These are phyloP conservation scores for Fusarium acutatum DNA, from an alignment of 2,329 filamentous ascomycete genomes.

Conservation along the genomic window DNA sequence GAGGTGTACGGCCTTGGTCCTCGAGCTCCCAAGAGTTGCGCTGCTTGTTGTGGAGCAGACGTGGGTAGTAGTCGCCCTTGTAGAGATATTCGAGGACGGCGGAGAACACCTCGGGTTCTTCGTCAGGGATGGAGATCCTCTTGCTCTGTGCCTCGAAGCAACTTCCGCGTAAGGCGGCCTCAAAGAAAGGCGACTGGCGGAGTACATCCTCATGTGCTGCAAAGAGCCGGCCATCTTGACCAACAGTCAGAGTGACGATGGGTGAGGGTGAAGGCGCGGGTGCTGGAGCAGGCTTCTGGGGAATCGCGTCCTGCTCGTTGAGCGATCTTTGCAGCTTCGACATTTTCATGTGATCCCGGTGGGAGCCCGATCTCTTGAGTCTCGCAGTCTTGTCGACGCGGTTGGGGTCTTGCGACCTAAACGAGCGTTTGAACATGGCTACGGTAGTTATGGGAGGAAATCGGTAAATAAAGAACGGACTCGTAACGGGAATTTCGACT, in stretches of 20 bases:
- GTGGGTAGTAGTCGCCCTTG: conserved; percentile 95
- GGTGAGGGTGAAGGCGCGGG: conserved; percentile 61
- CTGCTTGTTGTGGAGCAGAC: conserved; percentile 86
- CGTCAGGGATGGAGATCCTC: conserved; percentile 76
- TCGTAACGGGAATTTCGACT: conserved; percentile 38
- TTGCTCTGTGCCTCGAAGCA: conserved; percentile 80
- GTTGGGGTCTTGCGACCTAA: conserved; percentile 75
- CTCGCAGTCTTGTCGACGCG: conserved; percentile 89
- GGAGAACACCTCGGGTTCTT: conserved; percentile 92
- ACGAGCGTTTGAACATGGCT: conserved; percentile 92
- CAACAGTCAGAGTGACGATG: conserved; percentile 88
- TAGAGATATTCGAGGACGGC: conserved; percentile 96
- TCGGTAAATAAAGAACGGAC: conserved; percentile 39
- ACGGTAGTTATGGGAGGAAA: conserved; percentile 43
- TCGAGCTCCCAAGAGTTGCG: conserved; percentile 91
- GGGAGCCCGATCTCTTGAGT: conserved; percentile 69
- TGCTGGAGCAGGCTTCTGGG: conserved; percentile 29
- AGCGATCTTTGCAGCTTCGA: conserved; percentile 88
- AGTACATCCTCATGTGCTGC: conserved; percentile 95
- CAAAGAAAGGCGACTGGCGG: conserved; percentile 85
- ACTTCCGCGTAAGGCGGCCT: conserved; percentile 73
- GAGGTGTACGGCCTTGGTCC: conserved; percentile 60
- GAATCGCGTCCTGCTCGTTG: conserved; percentile 60
- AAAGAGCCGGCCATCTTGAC: conserved; percentile 86
- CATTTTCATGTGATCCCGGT: conserved; percentile 79